Conservation (phyloP, 2,329 filamentous ascomycete genomes). For the Pyricularia grisea region DNA sequence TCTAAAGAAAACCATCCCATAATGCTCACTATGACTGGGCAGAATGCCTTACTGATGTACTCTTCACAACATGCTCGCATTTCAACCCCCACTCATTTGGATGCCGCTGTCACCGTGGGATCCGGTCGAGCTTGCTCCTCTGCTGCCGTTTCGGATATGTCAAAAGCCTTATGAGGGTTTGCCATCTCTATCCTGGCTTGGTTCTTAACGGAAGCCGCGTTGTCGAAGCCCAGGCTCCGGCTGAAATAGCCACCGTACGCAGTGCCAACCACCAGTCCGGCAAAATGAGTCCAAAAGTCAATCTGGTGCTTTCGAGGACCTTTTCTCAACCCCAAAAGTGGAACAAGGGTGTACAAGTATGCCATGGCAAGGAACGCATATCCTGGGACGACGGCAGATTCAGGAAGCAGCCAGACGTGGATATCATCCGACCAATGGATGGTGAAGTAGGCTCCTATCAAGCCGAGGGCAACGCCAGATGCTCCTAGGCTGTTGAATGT, state of each 20-base stretch:
- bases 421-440: slow-evolving; percentile 46
- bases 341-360: neutral
- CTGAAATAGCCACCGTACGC: slow-evolving; percentile 27
- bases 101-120: neutral
- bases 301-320: slow-evolving; percentile 25
- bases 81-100: neutral
- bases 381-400: slow-evolving; percentile 41
- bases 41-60: neutral
- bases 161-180: neutral
- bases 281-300: slow-evolving; percentile 44
- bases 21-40: neutral
- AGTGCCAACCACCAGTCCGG: slow-evolving; percentile 38
- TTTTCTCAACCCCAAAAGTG: neutral
- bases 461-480: slow-evolving; percentile 53
- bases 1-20: neutral
- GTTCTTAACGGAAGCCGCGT: neutral
- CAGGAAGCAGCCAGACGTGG: slow-evolving; percentile 45
- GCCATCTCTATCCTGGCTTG: neutral
- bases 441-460: slow-evolving; percentile 54
- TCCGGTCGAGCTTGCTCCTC: neutral
- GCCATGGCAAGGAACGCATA: slow-evolving; percentile 21
- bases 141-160: neutral
- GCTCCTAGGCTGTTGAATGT: slow-evolving; percentile 45
- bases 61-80: neutral
- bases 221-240: slow-evolving; percentile 6